Conservation (phyloP, 345 rosid species). For the Dipteronia dyeriana region DNA sequence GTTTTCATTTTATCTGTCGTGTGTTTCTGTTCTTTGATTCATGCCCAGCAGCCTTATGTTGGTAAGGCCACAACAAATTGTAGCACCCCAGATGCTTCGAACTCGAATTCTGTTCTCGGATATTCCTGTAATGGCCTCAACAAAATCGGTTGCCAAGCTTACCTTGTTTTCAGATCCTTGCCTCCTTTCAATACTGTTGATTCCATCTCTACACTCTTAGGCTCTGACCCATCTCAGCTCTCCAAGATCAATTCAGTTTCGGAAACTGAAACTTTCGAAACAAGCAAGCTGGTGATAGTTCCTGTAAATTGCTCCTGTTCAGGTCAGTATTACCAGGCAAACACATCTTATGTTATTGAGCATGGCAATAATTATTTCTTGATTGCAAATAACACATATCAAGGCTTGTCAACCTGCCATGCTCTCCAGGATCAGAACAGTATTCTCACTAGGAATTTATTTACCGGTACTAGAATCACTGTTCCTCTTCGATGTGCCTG, state of each 20-base stretch:
- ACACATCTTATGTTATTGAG: slow-evolving; percentile 50
- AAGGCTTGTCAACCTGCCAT: slow-evolving; percentile 84
- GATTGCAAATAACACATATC: slow-evolving; percentile 60
- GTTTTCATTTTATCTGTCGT: slow-evolving; percentile 14
- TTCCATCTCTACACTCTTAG: slow-evolving; percentile 55
- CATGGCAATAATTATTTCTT: slow-evolving; percentile 15
- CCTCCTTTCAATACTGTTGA: slow-evolving; percentile 51
- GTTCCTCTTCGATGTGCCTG: slow-evolving; percentile 72
- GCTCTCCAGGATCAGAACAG: slow-evolving; percentile 50
- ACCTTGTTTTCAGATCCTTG: slow-evolving; percentile 60
- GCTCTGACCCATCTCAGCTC: slow-evolving; percentile 46
- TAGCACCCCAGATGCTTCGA: slow-evolving; percentile 26
- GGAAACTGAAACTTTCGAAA: slow-evolving; percentile 32
- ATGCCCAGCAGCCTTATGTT: slow-evolving; percentile 71
- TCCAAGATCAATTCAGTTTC: slow-evolving; percentile 51
- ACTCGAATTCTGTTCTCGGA: slow-evolving; percentile 52
- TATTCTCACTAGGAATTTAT: slow-evolving; percentile 22
- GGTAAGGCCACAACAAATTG: slow-evolving; percentile 50
- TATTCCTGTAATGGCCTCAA: slow-evolving; percentile 72
- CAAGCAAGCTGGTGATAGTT: slow-evolving; percentile 51
- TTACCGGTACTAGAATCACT: slow-evolving; percentile 34
- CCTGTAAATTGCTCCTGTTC: slow-evolving; percentile 79
- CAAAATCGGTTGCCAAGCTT: slow-evolving; percentile 51
- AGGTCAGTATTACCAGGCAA: slow-evolving; percentile 47
- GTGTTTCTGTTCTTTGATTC: slow-evolving; percentile 31